Base-by-base conservation (phyloP, 768 basidiomycete genomes). In the Boletellus sp. region DNA sequence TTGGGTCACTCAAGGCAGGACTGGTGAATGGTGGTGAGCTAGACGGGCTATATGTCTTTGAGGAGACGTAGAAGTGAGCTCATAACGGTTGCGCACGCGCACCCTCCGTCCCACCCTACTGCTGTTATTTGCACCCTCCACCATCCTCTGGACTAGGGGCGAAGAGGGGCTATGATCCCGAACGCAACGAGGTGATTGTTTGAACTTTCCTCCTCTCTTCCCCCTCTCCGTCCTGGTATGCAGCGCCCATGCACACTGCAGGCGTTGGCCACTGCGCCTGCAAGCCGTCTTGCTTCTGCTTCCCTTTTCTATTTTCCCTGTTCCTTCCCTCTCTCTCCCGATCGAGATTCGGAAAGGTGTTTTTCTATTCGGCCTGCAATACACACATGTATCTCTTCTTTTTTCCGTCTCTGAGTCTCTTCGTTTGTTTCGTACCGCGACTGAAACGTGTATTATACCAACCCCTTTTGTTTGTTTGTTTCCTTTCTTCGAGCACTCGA, bases 1-100 rank as follows among this genome's bases (percentile, higher is more conserved):
- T 54, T 2, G 56, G 62, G 34, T 24, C 44, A 23, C 50, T 66
- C 34, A 67, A 53, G 43, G 57, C 67, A 15, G 65, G 65, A 7
- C 40, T 67, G 28, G 65, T 67, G 17, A 62, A 57, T 6, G 65
- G 65, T 7, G 65, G 65, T 20, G 65, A 67, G 51, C 17, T 67
- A 52, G 65, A 67, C 17, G 65, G 65, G 28, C 31, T 67, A 39
- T 67, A 67, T 37, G 65, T 67, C 45, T 67, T 67, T 54, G 65
- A 67, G 28, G 57, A 52, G 48, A 56, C 53, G 22, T 60, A 45
- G 28, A 28, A 28, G 40, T 16, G n/a, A n/a, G 24, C 12, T 19
- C 2, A 28, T 28, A 11, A 11, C 11, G 9, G 28, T 28, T 11
- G 28, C 28, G 28, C 28, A 11, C 28, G 28, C 13, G 13, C 23